Evolutionary conservation across 140 eudicot species (phyloP).

Genomic region (Erigeron philadelphicus): DNA sequence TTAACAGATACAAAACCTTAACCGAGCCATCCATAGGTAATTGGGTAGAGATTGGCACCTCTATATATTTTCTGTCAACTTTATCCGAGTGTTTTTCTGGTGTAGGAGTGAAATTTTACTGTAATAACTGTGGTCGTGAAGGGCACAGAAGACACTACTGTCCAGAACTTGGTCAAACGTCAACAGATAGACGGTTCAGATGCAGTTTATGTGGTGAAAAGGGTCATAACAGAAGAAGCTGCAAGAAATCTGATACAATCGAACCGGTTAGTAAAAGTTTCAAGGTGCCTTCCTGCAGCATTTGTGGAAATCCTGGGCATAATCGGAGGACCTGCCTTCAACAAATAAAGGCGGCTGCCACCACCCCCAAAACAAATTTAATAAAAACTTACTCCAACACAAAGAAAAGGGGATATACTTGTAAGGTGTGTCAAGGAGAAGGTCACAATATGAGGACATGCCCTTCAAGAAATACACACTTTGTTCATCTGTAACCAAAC

Average conservation of each 20-base stretch:
- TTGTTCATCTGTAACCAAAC: slow-evolving; percentile 17
- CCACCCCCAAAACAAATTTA: background rate
- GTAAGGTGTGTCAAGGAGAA: slow-evolving; percentile 35
- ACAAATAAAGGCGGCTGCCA: background rate
- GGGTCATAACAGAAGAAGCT: slow-evolving; percentile 80
- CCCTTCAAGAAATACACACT: slow-evolving; percentile 22
- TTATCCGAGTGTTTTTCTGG: background rate
- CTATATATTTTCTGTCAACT: background rate
- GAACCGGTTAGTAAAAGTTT: slow-evolving; percentile 11
- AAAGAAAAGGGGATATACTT: slow-evolving; percentile 30
- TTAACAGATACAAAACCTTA: too few species aligned
- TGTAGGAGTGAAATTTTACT: slow-evolving; percentile 69
- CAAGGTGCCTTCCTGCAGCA: slow-evolving; percentile 48
- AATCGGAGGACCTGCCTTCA: slow-evolving; percentile 63
- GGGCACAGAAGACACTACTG: slow-evolving; percentile 85
- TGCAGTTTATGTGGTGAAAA: slow-evolving; percentile 68
- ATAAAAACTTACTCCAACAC: slow-evolving; percentile 3
- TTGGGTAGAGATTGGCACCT: too few species aligned
- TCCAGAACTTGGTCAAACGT: slow-evolving; percentile 45
- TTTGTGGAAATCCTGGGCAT: slow-evolving; percentile 63
- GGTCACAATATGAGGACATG: slow-evolving; percentile 53
- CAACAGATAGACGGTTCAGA: slow-evolving; percentile 42
- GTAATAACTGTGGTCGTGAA: slow-evolving; percentile 71
- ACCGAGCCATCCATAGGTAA: too few species aligned
- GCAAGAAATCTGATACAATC: slow-evolving; percentile 31